phyloP scores from a whole-genome alignment of 139 green algal species.

The Chlorella sp. region DNA sequence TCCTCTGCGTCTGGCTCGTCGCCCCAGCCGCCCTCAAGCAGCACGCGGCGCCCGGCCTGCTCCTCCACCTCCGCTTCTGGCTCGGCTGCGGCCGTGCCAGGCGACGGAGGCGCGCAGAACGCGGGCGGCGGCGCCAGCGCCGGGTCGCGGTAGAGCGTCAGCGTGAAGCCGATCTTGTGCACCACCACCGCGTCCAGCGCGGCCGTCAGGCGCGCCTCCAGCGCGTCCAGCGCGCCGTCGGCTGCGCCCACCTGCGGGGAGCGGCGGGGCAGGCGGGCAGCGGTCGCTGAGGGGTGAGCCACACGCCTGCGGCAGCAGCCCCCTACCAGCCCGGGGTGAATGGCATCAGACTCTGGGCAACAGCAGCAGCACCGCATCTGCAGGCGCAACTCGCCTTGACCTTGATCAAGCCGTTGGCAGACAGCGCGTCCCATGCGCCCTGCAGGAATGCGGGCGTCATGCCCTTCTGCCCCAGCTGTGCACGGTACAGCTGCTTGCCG shows the following conservation, averaged over 20 bases:
- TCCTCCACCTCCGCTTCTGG: no score
- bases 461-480: constrained; percentile 29
- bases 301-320: no score
- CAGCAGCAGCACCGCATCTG: no score
- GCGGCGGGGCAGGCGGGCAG: background rate
- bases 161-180: constrained; percentile 36
- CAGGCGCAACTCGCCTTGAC: no score
- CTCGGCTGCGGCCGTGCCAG: no score
- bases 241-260: background rate
- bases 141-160: constrained; percentile 30
- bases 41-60: no score
- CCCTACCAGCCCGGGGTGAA: no score
- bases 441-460: constrained; percentile 28
- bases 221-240: background rate
- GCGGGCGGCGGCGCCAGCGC: constrained; percentile 1
- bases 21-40: no score
- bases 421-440: constrained; percentile 1
- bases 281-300: no score
- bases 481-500: constrained; percentile 19
- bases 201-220: background rate
- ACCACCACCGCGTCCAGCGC: constrained; percentile 28
- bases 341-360: no score
- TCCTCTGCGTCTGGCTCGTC: no score
- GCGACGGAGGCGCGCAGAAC: background rate
- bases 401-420: constrained; percentile 38